Evolutionary conservation across 345 rosid genomes (phyloP).

Genomic region (Populus ilicifolia): DNA sequence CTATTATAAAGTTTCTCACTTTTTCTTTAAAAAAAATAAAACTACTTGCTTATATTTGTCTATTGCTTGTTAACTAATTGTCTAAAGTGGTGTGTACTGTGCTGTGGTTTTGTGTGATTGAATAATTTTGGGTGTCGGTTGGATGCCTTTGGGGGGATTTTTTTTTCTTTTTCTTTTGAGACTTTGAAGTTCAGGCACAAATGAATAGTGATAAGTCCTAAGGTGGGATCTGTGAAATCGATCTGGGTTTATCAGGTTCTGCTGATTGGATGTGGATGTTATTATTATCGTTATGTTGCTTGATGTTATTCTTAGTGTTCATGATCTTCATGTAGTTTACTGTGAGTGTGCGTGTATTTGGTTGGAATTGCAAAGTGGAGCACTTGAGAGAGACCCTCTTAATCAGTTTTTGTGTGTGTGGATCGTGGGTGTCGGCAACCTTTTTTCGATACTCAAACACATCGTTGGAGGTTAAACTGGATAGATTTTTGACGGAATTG

Average conservation of each 20-base stretch:
- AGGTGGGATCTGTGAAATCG: background rate
- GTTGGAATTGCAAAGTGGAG: background rate
- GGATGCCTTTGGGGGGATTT: background rate
- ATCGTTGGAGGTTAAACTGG: background rate
- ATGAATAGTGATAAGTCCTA: background rate
- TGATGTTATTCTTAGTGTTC: background rate
- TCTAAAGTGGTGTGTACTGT: too few relatives aligned
- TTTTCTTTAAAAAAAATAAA: too few relatives aligned
- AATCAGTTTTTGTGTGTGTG: background rate
- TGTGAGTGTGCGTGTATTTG: background rate
- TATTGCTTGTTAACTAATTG: background rate
- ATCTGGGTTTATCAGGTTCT: background rate
- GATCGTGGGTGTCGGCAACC: background rate
- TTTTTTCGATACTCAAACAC: too few relatives aligned
- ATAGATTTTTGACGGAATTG: background rate
- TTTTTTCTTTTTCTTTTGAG: background rate
- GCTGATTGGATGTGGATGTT: background rate
- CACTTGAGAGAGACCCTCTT: background rate
- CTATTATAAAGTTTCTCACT: background rate
- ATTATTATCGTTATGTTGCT: background rate
- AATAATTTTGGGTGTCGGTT: background rate
- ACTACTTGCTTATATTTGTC: background rate
- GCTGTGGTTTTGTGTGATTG: background rate
- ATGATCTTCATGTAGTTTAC: background rate
- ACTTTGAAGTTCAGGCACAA: background rate